These are phyloP conservation scores for Dentipellis sp. DNA, from an alignment of 768 basidiomycete genomes.

Conservation along the genomic window DNA sequence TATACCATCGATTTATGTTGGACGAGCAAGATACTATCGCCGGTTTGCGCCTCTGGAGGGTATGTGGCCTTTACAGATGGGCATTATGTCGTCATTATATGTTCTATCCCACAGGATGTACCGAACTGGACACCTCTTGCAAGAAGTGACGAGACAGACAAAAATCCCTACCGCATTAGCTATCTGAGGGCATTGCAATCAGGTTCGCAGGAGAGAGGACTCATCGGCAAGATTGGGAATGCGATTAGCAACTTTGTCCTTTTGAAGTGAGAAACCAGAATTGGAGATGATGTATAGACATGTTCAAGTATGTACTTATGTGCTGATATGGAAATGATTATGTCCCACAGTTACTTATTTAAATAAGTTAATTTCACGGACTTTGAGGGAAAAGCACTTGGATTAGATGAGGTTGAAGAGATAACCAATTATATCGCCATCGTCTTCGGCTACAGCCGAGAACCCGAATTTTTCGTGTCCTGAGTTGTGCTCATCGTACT, in stretches of 20 bases:
- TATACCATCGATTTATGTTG: constrained; percentile 92
- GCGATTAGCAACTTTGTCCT: neutral
- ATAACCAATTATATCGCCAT: no score
- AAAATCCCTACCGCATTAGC: constrained; percentile 48
- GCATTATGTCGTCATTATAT: neutral
- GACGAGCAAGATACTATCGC: constrained; percentile 67
- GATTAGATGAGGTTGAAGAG: no score
- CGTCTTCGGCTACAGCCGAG: neutral
- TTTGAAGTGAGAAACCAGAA: neutral
- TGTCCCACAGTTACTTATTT: no score
- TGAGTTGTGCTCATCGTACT: neutral
- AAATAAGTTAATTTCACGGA: no score
- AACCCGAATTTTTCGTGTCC: neutral
- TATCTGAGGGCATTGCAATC: constrained; percentile 43
- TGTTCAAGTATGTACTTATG: neutral
- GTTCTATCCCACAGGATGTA: constrained; percentile 52
- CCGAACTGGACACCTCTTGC: constrained; percentile 85
- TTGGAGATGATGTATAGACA: neutral
- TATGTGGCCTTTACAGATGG: constrained; percentile 15
- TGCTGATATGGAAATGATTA: no score
- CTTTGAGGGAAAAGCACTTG: no score
- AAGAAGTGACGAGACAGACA: constrained; percentile 51
- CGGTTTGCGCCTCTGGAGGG: constrained; percentile 82
- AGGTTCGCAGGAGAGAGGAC: neutral
- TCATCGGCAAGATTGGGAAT: neutral